Evolutionary conservation across 768 basidiomycete genomes (phyloP), one percentile per base, ranked within the genome.

Genomic region (Russula dissimulans): DNA sequence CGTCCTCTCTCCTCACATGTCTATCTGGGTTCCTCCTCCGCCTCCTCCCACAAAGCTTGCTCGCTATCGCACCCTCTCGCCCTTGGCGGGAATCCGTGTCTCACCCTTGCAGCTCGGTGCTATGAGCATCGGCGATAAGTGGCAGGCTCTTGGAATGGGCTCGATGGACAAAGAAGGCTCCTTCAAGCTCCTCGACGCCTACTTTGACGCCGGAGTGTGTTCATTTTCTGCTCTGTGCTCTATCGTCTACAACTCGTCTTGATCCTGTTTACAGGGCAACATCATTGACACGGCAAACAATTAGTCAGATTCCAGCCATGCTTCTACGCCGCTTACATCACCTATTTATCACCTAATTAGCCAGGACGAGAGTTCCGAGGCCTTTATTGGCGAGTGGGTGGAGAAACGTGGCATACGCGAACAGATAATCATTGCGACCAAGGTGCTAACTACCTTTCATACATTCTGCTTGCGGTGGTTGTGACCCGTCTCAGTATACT

Each of bases 331-430:
- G 9, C n/a, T 36, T 14, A 22, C 15, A 0, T 31, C 7, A 29
- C 7, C 12, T 42, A 8, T n/a, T 22, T 34, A 5, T 15, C 3
- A 8, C n/a, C 3, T 52, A 18, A 17, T n/a, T 39, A 80, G 77
- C 56, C 81, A 85, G 63, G 76, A 82, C 58, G 82, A 79, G 60
- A 67, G 75, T n/a, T 82, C 80, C 4, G 84, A 87, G 67, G 62
- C 64, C 52, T 77, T 78, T 67, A 71, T 80, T 22, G 79, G 79
- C n/a, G 79, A 80, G 63, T 81, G 80, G 79, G 76, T 76, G 67
- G 73, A 76, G 60, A 51, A 63, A 32, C 70, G 77, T n/a, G 71
- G 70, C 0, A 72, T 75, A 56, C 71, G 80, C 43, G 77, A 81
- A 60, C 77, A 79, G 50, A 72, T 81, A n/a, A 70, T 80, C 64